Conservation (phyloP, 257 asterid genomes). For the Knoxia roxburghii region DNA sequence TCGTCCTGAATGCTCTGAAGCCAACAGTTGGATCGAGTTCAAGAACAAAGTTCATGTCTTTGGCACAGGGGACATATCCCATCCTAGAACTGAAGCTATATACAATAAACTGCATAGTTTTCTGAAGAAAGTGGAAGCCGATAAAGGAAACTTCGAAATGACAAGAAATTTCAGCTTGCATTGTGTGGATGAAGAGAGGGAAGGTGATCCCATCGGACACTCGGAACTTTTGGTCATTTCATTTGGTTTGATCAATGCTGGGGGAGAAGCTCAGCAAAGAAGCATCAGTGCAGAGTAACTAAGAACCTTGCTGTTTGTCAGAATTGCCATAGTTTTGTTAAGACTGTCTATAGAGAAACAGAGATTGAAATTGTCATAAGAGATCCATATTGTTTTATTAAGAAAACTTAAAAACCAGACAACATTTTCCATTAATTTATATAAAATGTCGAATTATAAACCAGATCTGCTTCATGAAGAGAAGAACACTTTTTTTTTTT, state of each 20-base stretch:
- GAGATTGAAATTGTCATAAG: constrained; percentile 19
- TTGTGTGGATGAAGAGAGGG: constrained; percentile 27
- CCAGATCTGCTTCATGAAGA: no score
- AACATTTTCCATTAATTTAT: no score
- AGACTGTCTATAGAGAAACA: constrained; percentile 16
- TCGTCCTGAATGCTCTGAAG: constrained; percentile 25
- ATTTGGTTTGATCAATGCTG: constrained; percentile 22
- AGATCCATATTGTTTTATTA: constrained; percentile 23
- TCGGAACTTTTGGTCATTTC: constrained; percentile 25
- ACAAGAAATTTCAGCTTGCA: constrained; percentile 18
- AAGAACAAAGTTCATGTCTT: constrained; percentile 29
- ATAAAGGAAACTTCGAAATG: background rate
- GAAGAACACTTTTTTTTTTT: no score
- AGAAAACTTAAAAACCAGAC: no score
- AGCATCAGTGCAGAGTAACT: constrained; percentile 12
- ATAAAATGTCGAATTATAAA: no score
- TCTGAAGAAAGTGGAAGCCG: constrained; percentile 18
- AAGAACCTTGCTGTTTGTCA: constrained; percentile 23
- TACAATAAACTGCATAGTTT: constrained; percentile 11
- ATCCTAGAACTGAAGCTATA: constrained; percentile 20
- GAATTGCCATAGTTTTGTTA: constrained; percentile 19
- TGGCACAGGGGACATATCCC: constrained; percentile 26
- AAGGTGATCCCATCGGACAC: constrained; percentile 21
- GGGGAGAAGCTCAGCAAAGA: background rate
- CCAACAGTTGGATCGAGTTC: constrained; percentile 32